Evolutionary conservation across 768 basidiomycete species (phyloP), one percentile per base, ranked within the genome.

Genomic region (Amanita rimosa): DNA sequence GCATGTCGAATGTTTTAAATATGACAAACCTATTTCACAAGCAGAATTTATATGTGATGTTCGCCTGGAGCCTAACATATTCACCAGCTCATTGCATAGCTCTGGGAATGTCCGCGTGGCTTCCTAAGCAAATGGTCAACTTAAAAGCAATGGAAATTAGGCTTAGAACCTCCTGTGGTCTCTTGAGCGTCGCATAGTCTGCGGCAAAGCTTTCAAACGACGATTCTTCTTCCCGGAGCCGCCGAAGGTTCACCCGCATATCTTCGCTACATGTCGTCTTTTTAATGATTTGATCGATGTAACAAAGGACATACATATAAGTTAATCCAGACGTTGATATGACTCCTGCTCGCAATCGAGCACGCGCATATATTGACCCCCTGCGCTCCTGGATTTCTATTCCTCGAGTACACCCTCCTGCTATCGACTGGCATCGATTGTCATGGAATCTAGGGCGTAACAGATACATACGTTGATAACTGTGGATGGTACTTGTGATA

Each of bases 21-120:
- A 22, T 34, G 7, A 63, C 68, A 52, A 21, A 70, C 72, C 50
- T 62, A 65, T 67, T 50, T 62, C 60, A 49, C 66, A 68, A 26
- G 67, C 68, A 36, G 58, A 53, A 35, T 70, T 62, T 31, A 69
- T 60, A 16, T 53, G 49, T 10, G 62, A 55, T 6, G 66, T 57
- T 9, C 72, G 62, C 29, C 62, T 63, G 22, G 57, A 53, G 21
- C 66, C 67, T 13, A 72, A 41, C 37, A 67, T 62, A 24, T 66
- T 58, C 6, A 67, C 37, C 10, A 64, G 53, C 7, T 60, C 29
- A 14, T 63, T 52, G 53, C 65, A 65, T 6, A 59, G 17, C 16
- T 59, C 48, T 21, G 62, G 50, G 11, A 65, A 56, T 1, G 57
- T 54, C 5, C 53, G 29, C 29, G 57, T 46, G 24, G 56, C 57